Conservation (phyloP, 768 basidiomycete species). For the Xanthoconium purpureum region DNA sequence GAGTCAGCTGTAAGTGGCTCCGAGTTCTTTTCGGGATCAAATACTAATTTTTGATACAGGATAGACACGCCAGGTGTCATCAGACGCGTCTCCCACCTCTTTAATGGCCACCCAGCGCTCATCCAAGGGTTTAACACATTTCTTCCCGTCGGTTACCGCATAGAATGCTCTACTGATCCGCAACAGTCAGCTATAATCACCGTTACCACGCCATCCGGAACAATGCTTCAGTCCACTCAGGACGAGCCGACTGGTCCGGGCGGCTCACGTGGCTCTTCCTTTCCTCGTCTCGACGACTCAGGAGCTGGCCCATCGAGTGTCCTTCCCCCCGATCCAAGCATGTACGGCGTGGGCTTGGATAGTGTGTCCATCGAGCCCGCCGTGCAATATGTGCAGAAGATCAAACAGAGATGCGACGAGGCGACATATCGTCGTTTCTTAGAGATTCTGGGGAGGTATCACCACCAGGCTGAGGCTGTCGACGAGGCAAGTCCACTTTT, state of each 20-base stretch:
- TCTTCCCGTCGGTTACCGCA: conserved; percentile 89
- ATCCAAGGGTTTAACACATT: conserved; percentile 99
- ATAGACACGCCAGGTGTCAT: conserved; percentile 99
- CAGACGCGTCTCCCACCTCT: conserved; percentile 88
- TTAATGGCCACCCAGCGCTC: conserved; percentile 83
- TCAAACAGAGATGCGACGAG: conserved; percentile 89
- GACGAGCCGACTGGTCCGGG: conserved; percentile 41
- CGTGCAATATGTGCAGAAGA: conserved; percentile 94
- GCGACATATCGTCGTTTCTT: conserved; percentile 82
- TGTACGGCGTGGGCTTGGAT: conserved; percentile 35
- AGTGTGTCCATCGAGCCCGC: conserved; percentile 67
- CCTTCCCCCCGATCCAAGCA: conserved; percentile 19
- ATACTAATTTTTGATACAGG: conserved; percentile 38
- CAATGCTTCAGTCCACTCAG: conserved; percentile 51
- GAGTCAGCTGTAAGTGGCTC: conserved; percentile 48
- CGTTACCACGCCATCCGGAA: conserved; percentile 74
- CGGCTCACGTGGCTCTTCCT: conserved; percentile 39
- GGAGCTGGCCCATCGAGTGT: conserved; percentile 3
- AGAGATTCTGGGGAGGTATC: conserved; percentile 67
- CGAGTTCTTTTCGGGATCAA: neutral
- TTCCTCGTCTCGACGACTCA: conserved; percentile 19
- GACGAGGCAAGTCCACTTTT: conserved; percentile 47
- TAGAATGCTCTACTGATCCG: conserved; percentile 72
- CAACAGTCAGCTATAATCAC: conserved; percentile 66
- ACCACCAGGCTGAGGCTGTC: conserved; percentile 55